Percentiles rank a stretch among this genome's conserved stretches.
These are phyloP conservation scores for Phaeolepiota aurea DNA, from an alignment of 768 basidiomycete species.

Conservation along the genomic window DNA sequence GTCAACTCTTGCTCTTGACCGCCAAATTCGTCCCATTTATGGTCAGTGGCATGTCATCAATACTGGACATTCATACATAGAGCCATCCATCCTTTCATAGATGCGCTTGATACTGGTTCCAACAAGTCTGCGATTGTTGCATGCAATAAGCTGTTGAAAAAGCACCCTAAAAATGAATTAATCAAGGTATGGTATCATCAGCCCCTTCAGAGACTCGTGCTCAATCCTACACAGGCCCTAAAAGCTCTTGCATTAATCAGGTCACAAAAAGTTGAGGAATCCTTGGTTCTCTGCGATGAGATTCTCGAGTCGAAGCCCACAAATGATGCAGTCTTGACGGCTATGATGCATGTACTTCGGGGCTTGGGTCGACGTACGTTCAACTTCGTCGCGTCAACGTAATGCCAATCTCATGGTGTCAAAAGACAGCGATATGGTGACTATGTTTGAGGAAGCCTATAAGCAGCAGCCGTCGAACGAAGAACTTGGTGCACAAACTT, in stretches of 20 bases:
- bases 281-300: conserved; percentile 71
- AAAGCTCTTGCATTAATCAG: conserved; percentile 82
- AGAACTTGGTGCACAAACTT: conserved; percentile 76
- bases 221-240: conserved; percentile 46
- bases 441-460: conserved; percentile 83
- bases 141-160: conserved; percentile 85
- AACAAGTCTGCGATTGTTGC: conserved; percentile 81
- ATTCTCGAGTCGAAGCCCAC: conserved; percentile 66
- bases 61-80: conserved; percentile 2
- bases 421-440: conserved; percentile 67
- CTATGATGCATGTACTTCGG: conserved; percentile 79
- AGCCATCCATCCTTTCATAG: conserved; percentile 36
- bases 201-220: conserved; percentile 7
- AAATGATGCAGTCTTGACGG: conserved; percentile 65
- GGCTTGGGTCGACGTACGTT: conserved; percentile 60
- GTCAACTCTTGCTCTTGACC: conserved; percentile 59
- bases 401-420: not conserved
- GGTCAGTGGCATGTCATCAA: conserved; percentile 34
- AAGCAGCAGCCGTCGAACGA: conserved; percentile 76
- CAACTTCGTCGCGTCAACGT: not conserved
- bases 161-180: conserved; percentile 66
- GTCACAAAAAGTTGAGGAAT: conserved; percentile 80
- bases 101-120: conserved; percentile 79
- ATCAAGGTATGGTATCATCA: too few species aligned
- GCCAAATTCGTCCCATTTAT: conserved; percentile 81